Conservation (phyloP, 2,329 filamentous ascomycete genomes). For the Fusarium sp. region DNA sequence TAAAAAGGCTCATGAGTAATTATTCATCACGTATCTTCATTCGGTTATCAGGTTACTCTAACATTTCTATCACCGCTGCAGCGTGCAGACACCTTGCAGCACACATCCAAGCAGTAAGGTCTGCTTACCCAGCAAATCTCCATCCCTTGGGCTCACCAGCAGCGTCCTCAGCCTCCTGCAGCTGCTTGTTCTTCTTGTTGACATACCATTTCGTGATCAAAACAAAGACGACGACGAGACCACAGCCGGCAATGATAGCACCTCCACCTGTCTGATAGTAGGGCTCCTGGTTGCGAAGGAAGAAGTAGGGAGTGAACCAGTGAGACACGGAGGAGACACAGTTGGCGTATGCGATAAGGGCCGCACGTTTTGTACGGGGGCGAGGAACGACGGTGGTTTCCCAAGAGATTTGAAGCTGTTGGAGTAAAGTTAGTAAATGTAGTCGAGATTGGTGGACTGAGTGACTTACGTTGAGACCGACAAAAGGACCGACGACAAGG, state of each 20-base stretch:
- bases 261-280: slow-evolving; percentile 48
- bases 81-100: background rate
- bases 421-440: rapidly evolving
- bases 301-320: slow-evolving; percentile 57
- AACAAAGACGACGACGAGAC: slow-evolving; percentile 34
- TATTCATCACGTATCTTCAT: too few relatives aligned
- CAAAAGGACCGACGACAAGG: slow-evolving; percentile 52
- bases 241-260: slow-evolving; percentile 43
- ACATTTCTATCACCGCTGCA: too few relatives aligned
- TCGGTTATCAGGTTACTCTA: too few relatives aligned
- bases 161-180: slow-evolving; percentile 35
- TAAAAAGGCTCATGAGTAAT: too few relatives aligned
- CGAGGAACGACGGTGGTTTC: slow-evolving; percentile 55
- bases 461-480: slow-evolving; percentile 50
- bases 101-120: rapidly evolving
- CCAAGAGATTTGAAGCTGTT: slow-evolving; percentile 52
- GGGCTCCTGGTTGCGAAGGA: slow-evolving; percentile 45
- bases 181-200: slow-evolving; percentile 41
- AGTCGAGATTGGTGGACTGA: rapidly evolving
- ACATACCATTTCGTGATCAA: slow-evolving; percentile 39
- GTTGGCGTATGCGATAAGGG: slow-evolving; percentile 56
- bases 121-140: slow-evolving; percentile 18
- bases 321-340: slow-evolving; percentile 54
- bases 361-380: slow-evolving; percentile 54
- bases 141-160: slow-evolving; percentile 26